phyloP scores from a whole-genome alignment of 176 grass and related monocot species.

The Puccinellia tenuiflora region DNA sequence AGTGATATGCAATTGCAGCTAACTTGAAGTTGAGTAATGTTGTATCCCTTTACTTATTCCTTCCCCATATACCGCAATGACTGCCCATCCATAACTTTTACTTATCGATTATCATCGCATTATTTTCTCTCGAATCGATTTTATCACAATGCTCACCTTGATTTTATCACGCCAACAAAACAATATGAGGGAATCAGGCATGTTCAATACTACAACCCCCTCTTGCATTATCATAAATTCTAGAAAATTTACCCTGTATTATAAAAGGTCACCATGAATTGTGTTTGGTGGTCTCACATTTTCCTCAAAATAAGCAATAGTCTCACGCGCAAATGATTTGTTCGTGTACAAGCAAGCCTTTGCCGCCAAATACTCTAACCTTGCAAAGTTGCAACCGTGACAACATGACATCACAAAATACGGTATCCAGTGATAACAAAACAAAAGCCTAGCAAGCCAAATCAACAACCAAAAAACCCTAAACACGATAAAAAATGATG shows the following conservation, averaged over 20 bases:
- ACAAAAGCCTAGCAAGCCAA: not conserved
- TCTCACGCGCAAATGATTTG: not conserved
- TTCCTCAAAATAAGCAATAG: not conserved
- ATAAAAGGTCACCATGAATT: not conserved
- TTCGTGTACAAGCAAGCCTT: not conserved
- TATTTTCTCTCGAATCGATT: not conserved
- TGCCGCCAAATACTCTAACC: not conserved
- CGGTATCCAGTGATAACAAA: not conserved
- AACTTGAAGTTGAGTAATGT: not conserved
- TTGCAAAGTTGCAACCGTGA: not conserved
- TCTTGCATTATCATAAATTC: not conserved
- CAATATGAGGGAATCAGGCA: not conserved
- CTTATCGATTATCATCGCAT: not conserved
- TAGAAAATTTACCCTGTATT: not conserved
- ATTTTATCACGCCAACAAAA: not conserved
- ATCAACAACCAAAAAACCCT: not conserved
- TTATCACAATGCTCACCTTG: not conserved
- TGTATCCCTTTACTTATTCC: not conserved
- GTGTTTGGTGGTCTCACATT: not conserved
- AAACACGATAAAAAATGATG: not conserved
- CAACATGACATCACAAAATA: not conserved
- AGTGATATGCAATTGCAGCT: not conserved
- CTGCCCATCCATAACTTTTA: not conserved
- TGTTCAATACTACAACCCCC: not conserved
- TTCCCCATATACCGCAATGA: not conserved